phyloP scores from a whole-genome alignment of 2,329 filamentous ascomycete species.

The Colletotrichum sp. region DNA sequence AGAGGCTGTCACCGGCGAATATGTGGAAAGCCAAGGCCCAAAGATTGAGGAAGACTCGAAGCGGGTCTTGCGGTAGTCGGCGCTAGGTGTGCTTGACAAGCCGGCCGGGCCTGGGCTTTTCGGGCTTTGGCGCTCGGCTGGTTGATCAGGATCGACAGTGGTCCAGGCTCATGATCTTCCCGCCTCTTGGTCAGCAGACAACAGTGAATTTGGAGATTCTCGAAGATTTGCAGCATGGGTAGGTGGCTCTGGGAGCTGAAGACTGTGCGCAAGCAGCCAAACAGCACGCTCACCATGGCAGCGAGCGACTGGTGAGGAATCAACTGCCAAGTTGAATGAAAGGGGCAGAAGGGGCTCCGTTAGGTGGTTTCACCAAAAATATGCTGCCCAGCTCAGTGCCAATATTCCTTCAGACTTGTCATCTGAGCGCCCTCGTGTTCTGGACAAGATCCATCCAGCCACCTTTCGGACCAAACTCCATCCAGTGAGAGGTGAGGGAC shows the following conservation, averaged over 20 bases:
- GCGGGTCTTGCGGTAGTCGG: background rate
- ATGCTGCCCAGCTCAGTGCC: background rate
- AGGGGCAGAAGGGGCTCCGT: background rate
- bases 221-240: background rate
- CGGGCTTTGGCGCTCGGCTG: background rate
- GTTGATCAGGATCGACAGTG: conserved; percentile 4
- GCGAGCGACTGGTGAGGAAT: background rate
- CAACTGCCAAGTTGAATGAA: background rate
- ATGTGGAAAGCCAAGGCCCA: background rate
- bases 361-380: conserved; percentile 15
- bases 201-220: background rate
- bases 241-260: background rate
- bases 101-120: background rate
- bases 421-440: conserved; percentile 8
- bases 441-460: background rate
- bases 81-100: conserved; percentile 1
- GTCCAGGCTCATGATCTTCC: conserved; percentile 1
- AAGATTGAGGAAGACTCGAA: background rate
- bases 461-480: background rate
- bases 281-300: background rate
- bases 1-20: background rate
- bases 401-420: background rate
- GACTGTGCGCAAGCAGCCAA: background rate
- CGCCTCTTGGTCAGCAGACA: conserved; percentile 2
- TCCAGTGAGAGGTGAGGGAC: background rate